Evolutionary conservation across 768 basidiomycete genomes (phyloP).

Genomic region (Suillus subaureus): DNA sequence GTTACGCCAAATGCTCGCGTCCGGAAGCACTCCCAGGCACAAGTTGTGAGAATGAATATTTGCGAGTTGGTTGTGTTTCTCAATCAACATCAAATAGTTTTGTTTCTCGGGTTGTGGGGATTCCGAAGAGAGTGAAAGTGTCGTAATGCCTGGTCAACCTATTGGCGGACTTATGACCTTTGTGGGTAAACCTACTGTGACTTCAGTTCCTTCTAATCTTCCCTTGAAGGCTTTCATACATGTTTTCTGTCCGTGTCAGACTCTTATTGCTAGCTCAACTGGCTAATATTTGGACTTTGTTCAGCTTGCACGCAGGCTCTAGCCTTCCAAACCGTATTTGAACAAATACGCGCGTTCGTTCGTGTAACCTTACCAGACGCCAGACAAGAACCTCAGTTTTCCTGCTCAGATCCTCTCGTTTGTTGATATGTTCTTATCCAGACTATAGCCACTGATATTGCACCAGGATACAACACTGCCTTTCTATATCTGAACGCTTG

Average conservation of each 20-base stretch:
- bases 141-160: not conserved
- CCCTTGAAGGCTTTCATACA: slow-evolving; percentile 3
- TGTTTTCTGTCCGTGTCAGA: not conserved
- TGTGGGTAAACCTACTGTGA: not conserved
- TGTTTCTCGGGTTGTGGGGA: slow-evolving; percentile 7
- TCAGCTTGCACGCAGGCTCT: not conserved
- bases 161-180: slow-evolving; percentile 2
- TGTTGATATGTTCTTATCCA: not conserved
- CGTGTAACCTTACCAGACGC: not conserved
- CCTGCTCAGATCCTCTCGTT: slow-evolving; percentile 2
- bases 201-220: not conserved
- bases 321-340: not conserved
- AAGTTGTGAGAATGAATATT: not conserved
- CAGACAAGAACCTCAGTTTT: not conserved
- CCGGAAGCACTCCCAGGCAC: not conserved
- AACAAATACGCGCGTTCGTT: not conserved
- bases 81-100: not conserved
- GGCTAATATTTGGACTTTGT: not conserved
- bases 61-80: not conserved
- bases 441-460: slow-evolving; percentile 2
- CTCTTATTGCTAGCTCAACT: not conserved
- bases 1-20: not conserved
- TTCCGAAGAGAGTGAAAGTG: slow-evolving; percentile 2
- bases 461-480: not conserved
- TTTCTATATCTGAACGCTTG: slow-evolving; percentile 4